Evolutionary conservation across 176 grass and related monocot genomes (phyloP), one percentile per base, ranked within the genome.

Genomic region (Themeda triandra): DNA sequence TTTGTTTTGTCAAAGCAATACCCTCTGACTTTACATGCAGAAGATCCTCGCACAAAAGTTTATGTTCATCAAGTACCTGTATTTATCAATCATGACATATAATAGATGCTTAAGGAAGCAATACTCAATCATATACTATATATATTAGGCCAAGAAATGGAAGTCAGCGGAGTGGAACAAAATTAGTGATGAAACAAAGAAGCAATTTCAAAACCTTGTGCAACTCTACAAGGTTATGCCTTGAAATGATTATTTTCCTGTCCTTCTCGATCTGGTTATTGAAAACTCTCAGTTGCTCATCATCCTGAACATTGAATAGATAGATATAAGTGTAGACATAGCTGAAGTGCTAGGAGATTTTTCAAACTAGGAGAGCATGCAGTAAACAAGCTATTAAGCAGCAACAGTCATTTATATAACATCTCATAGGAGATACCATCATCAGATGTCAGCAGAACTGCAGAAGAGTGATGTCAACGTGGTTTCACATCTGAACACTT

Each of bases 231-330:
- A 95, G 93, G 77, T 92, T 95, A 69, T 88, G 85, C 73, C 93
- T 98, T 78, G 89, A 93, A 83, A 87, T 79, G 49, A 93, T 98
- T 63, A 98, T 98, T 69, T 90, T 98, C 76, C 58, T 95, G 66
- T 98, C 96, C 73, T 90, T 91, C 66, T 92, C 87, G 77, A 98
- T 95, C 46, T 95, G 91, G 84, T 86, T 98, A 84, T 95, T 93
- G 78, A 98, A 92, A 90, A 86, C 85, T 83, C 89, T 88, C 32
- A 95, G 65, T 79, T 92, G 87, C 73, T 95, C 93, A n/a, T 94
- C 96, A 81, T 98, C 91, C 96, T 95, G 83, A 37, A 86, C 63
- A 83, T 77, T 17, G 76, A 75, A 78, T 71, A 63, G 37, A 80
- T 32, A 45, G 66, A 81, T 23, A 19, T 60, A 80, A 84, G 63